Evolutionary conservation across 306 rosid species (phyloP).

Genomic region (Biancaea sappan): DNA sequence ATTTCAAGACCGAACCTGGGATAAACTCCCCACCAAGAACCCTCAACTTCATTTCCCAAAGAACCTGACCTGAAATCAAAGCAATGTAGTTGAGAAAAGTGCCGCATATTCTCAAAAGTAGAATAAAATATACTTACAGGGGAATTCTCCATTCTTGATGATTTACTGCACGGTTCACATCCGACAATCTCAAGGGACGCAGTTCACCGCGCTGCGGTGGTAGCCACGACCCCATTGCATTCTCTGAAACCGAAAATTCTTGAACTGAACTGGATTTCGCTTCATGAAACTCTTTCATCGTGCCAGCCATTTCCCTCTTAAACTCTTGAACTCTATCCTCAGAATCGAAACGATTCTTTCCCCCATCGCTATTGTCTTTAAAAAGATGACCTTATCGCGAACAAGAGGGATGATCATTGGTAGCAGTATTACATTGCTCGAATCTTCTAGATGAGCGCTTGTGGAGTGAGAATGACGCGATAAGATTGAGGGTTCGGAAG

Average conservation of each 20-base stretch:
- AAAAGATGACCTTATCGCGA: constrained; percentile 36
- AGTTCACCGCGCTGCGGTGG: constrained; percentile 44
- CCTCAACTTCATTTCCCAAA: constrained; percentile 72
- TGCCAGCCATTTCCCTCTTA: constrained; percentile 48
- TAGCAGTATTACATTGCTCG: constrained; percentile 9
- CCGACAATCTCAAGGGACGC: constrained; percentile 62
- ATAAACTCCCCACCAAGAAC: constrained; percentile 98
- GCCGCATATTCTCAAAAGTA: background rate
- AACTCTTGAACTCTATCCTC: constrained; percentile 22
- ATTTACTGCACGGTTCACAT: constrained; percentile 67
- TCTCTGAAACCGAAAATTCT: constrained; percentile 56
- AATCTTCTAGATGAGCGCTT: constrained; percentile 22
- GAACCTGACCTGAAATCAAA: constrained; percentile 62
- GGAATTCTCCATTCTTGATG: constrained; percentile 63
- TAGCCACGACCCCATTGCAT: constrained; percentile 60
- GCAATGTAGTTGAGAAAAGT: constrained; percentile 19
- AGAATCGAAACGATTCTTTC: constrained; percentile 10
- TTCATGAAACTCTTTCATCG: constrained; percentile 56
- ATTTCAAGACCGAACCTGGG: constrained; percentile 61
- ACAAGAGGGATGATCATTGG: constrained; percentile 41
- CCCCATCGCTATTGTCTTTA: background rate
- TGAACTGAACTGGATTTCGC: constrained; percentile 5
- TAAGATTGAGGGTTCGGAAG: constrained; percentile 36
- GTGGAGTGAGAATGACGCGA: constrained; percentile 41
- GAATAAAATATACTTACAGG: constrained; percentile 59